Percentiles rank a stretch among this genome's conserved stretches.
Conservation (phyloP, 768 basidiomycete species). For the Heimioporus sp. region DNA sequence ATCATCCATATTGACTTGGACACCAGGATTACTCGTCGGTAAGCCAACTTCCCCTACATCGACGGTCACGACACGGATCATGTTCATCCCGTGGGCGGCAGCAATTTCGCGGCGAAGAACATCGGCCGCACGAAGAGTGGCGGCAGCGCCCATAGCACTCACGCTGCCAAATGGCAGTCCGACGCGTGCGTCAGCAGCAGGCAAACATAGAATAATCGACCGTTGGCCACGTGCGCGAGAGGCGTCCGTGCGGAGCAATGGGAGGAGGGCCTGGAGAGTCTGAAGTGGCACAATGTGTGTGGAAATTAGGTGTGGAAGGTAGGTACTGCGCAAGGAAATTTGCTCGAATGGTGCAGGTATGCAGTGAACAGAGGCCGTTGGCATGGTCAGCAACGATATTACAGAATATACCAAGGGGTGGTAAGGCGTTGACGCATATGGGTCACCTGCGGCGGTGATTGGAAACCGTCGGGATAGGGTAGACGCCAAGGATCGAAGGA, state of each 20-base stretch:
- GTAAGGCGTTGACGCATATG: constrained; percentile 62
- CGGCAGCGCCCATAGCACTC: constrained; percentile 74
- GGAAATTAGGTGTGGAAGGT: constrained; percentile 68
- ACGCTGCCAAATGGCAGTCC: constrained; percentile 67
- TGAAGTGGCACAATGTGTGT: constrained; percentile 79
- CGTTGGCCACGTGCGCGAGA: constrained; percentile 41
- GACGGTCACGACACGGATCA: constrained; percentile 54
- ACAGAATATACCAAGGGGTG: constrained; percentile 76
- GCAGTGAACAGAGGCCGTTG: constrained; percentile 35
- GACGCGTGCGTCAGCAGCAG: constrained; percentile 67
- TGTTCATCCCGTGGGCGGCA: constrained; percentile 60
- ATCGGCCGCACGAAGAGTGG: constrained; percentile 68
- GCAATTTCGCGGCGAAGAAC: constrained; percentile 75
- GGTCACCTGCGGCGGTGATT: constrained; percentile 75
- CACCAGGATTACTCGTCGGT: constrained; percentile 27
- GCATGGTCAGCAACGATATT: constrained; percentile 70
- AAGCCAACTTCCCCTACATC: constrained; percentile 64
- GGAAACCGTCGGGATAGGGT: constrained; percentile 83
- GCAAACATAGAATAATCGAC: constrained; percentile 70
- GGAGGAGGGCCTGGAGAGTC: constrained; percentile 72
- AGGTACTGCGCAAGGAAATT: constrained; percentile 57
- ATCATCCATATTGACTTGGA: constrained; percentile 53
- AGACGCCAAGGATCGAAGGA: constrained; percentile 78
- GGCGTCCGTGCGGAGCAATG: constrained; percentile 71
- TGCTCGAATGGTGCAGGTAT: constrained; percentile 66